A percentile compares a stretch with the other conserved stretches of the same genome.
Evolutionary conservation across 2,329 filamentous ascomycete species (phyloP).

Genomic region (Arthroderma sp.): DNA sequence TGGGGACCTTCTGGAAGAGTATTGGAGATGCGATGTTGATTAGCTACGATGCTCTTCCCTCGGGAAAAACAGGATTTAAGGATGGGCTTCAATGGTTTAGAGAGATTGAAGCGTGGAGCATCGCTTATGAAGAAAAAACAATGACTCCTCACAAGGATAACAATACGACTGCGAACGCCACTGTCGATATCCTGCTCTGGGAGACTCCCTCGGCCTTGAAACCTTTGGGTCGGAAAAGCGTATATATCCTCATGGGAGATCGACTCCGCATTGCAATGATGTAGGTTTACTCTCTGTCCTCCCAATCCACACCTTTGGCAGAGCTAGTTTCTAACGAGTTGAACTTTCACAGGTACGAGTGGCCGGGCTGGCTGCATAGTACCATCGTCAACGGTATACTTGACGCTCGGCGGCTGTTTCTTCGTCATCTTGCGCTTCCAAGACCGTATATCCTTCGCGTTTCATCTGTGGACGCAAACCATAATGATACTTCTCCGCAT

Average conservation of each 20-base stretch:
- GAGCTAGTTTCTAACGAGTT: background rate
- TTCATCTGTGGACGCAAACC: constrained; percentile 28
- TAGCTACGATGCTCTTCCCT: constrained; percentile 34
- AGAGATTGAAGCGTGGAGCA: constrained; percentile 38
- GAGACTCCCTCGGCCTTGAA: constrained; percentile 37
- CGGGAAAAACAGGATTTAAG: constrained; percentile 26
- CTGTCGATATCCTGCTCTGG: constrained; percentile 48
- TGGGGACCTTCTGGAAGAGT: constrained; percentile 57
- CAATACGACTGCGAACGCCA: constrained; percentile 42
- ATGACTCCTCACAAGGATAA: constrained; percentile 45
- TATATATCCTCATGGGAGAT: constrained; percentile 51
- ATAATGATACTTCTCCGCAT: constrained; percentile 43
- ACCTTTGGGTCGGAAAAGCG: constrained; percentile 36
- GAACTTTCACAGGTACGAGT: constrained; percentile 24
- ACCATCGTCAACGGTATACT: constrained; percentile 37
- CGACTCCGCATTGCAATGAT: constrained; percentile 52
- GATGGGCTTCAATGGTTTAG: constrained; percentile 42
- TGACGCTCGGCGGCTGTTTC: constrained; percentile 38
- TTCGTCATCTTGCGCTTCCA: constrained; percentile 49
- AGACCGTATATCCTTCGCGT: constrained; percentile 32
- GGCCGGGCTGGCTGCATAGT: constrained; percentile 22
- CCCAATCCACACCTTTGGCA: background rate
- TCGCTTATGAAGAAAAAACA: constrained; percentile 43
- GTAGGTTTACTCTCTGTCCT: constrained; percentile 28
- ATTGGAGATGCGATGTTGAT: constrained; percentile 60